A percentile compares a stretch with the other conserved stretches of the same genome.
These are phyloP conservation scores for Chytridium lagenaria DNA, from an alignment of 371 early-diverging fungal species.

Conservation along the genomic window DNA sequence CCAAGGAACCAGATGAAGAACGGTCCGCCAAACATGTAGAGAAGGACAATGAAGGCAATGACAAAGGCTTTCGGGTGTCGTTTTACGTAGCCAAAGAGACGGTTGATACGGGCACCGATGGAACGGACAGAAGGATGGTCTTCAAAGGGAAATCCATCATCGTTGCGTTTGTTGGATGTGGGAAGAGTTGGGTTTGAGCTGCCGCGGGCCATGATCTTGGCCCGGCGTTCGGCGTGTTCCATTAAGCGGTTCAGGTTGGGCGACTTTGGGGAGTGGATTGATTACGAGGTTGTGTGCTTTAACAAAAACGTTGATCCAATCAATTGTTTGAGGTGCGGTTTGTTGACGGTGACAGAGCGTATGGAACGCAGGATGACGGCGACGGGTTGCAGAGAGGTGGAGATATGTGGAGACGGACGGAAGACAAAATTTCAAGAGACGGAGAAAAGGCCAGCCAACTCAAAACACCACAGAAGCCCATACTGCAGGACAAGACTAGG, in stretches of 20 bases:
- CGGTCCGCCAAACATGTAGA: slow-evolving; percentile 5
- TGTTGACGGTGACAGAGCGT: no score
- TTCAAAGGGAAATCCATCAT: not conserved
- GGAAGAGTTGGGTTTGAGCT: not conserved
- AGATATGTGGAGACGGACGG: no score
- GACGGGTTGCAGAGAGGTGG: no score
- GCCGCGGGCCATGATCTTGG: not conserved
- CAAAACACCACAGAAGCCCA: no score
- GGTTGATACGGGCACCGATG: not conserved
- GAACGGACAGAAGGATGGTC: not conserved
- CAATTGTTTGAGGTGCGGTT: no score
- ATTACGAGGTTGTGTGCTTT: no score
- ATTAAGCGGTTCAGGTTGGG: not conserved
- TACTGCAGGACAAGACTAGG: no score
- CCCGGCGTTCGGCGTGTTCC: not conserved
- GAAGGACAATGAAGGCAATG: not conserved
- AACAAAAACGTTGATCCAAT: no score
- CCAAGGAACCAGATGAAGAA: slow-evolving; percentile 8
- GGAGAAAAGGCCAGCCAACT: no score
- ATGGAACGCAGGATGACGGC: no score
- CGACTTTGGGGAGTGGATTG: no score
- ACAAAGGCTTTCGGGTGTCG: not conserved
- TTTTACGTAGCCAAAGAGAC: not conserved
- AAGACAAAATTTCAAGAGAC: no score
- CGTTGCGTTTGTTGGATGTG: not conserved